Evolutionary conservation across 176 grass and related monocot species (phyloP), one percentile per base, ranked within the genome.

Genomic region (Oryza glaberrima): DNA sequence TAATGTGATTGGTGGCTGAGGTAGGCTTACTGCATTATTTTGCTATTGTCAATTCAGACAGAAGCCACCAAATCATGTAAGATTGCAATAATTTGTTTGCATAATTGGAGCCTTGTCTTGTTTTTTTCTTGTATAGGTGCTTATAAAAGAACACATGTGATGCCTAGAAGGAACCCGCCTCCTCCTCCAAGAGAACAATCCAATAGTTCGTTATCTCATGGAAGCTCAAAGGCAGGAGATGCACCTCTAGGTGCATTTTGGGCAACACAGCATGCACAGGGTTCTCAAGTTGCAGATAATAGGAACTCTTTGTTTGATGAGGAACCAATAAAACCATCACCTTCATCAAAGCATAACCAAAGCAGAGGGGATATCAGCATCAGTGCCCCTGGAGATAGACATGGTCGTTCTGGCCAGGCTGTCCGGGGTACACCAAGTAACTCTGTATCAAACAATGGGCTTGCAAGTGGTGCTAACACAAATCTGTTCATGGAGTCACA

Each of bases 191-290:
- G 64, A 88, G 94, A 94, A 76, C 91, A 88, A 71, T 69, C 71
- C 75, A 84, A 66, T 83, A 83, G 68, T 72, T 88, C 82, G 67
- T 75, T 38, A 44, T 80, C 86, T 22, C 85, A 92, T 82, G 83
- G 35, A 75, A 75, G 63, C 64, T 75, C 85, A 83, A 87, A 74
- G 16, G 60, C 69, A 64, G 87, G 70, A 30, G 90, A 92, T 51
- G 85, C 69, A 86, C 89, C 82, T 63, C 36, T 93, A 66, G 94
- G 94, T 77, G 86, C 89, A 72, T 97, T 97, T 88, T 93, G 94
- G 94, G 86, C 52, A 19, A 94, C 87, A 22, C 94, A 93, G 47
- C 82, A 90, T 16, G 83, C 80, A 77, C 90, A 90, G 19, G 75
- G 82, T 79, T 85, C 88, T 82, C 77, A 82, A 49, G 63, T 58